Conservation (phyloP, 345 rosid species). For the Bruguiera parviflora region DNA sequence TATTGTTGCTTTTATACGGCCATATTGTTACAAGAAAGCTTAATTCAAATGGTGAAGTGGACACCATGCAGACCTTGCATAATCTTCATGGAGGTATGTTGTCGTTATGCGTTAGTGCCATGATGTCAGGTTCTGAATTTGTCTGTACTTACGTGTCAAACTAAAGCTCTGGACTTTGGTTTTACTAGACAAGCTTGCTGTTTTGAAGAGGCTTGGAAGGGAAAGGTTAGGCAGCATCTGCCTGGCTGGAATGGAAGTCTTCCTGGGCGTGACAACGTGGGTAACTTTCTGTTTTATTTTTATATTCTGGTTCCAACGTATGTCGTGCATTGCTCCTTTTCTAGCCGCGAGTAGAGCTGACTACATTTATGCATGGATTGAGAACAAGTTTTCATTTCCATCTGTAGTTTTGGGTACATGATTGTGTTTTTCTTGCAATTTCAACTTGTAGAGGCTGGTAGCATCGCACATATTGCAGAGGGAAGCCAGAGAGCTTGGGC, state of each 20-base stretch:
- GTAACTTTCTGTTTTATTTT: constrained; percentile 7
- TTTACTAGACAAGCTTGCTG: constrained; percentile 53
- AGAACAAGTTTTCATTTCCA: neutral
- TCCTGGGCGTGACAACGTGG: constrained; percentile 21
- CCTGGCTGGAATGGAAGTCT: constrained; percentile 62
- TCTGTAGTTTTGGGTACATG: neutral
- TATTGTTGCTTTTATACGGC: constrained; percentile 44
- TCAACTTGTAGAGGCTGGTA: constrained; percentile 17
- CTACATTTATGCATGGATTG: neutral
- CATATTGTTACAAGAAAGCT: constrained; percentile 65
- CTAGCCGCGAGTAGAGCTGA: neutral
- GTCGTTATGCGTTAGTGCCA: neutral
- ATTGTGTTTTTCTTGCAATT: neutral
- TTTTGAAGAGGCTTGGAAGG: constrained; percentile 76
- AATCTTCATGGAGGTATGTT: constrained; percentile 66
- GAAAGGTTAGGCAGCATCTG: constrained; percentile 52
- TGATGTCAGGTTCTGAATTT: neutral
- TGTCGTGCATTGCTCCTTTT: neutral
- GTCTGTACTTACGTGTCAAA: neutral
- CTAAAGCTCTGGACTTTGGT: neutral
- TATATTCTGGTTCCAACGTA: neutral
- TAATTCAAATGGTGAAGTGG: constrained; percentile 73
- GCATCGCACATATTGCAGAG: constrained; percentile 23
- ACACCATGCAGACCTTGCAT: constrained; percentile 70
- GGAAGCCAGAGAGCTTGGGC: constrained; percentile 39